Conservation (phyloP, 495 filamentous ascomycete genomes). For the Cercophora sp. region DNA sequence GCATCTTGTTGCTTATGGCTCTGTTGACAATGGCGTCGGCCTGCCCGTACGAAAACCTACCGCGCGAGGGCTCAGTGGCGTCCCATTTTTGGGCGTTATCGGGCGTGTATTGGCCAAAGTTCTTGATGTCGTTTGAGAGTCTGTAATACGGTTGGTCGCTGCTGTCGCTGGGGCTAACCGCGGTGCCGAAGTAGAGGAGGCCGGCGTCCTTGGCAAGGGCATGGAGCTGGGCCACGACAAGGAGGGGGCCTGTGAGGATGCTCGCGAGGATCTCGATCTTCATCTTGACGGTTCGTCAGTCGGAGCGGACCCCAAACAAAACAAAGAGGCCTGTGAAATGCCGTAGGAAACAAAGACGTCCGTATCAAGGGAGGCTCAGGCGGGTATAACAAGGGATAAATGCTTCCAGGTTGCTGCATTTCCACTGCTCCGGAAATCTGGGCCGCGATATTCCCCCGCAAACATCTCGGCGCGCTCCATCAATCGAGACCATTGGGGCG, state of each 20-base stretch:
- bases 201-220: conserved; percentile 47
- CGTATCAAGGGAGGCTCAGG: background rate
- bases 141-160: conserved; percentile 45
- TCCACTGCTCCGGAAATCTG: no score
- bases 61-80: conserved; percentile 40
- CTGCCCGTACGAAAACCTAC: conserved; percentile 41
- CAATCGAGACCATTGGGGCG: conserved; percentile 2
- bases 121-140: conserved; percentile 34
- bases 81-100: conserved; percentile 61
- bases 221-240: conserved; percentile 32
- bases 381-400: conserved; percentile 4
- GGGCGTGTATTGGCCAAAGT: conserved; percentile 55
- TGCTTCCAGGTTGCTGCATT: background rate
- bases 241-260: conserved; percentile 1
- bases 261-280: conserved; percentile 7
- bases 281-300: conserved; percentile 4
- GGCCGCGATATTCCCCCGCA: background rate
- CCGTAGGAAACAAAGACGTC: background rate
- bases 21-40: conserved; percentile 50
- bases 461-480: background rate
- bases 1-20: conserved; percentile 45
- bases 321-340: background rate
- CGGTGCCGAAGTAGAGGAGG: conserved; percentile 53
- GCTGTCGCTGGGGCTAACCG: conserved; percentile 53
- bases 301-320: conserved; percentile 1